Base-by-base conservation (phyloP, 106 monocot genomes). In the Apostasia shenzhenica region DNA sequence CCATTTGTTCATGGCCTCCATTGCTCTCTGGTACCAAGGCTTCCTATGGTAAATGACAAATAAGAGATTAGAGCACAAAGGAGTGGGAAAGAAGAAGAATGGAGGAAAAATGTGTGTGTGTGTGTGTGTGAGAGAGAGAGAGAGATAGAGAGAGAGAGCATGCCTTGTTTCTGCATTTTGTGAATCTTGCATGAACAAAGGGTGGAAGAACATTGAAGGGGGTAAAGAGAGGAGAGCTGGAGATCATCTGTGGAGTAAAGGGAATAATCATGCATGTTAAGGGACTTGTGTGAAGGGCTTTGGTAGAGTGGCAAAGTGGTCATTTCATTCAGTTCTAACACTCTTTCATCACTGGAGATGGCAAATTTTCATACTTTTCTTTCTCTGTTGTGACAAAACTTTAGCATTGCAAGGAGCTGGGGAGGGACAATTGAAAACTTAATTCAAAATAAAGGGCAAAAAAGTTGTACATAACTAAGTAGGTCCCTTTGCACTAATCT, bases 1-100 rank as follows among this genome's bases (percentile, higher is more conserved):
- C 88, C 92, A 83, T 57, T 85, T 41, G 50, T 54, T 71, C 14
- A 77, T 60, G 48, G 76, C 72, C 56, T 85, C 82, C 59, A 85
- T 68, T 26, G 74, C 76, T 77, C 82, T 77, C 61, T 58, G 77
- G 67, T 83, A 86, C 86, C 86, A 86, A 6, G 83, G 65, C 68
- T 82, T 89, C 76, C 84, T 89, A 38, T 26, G 54, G 59, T 3
- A 56, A 68, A 41, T 13, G 2, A 14, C 49, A 5, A 6, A 46
- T 9, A 45, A 11, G 5, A 38, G 5, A 8, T 12, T 26, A 57
- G 13, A 11, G 5, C 9, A 41, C 9, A 61, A 12, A 42, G n/a
- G 5, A 8, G 1, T 2, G 7, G 3, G 11, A 14, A 67, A 44
- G 12, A 14, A 2, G 26, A 53, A 53, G 13, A 49, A 48, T 14